Conservation (phyloP, 768 basidiomycete species). For the Macrolepiota albuminosa region DNA sequence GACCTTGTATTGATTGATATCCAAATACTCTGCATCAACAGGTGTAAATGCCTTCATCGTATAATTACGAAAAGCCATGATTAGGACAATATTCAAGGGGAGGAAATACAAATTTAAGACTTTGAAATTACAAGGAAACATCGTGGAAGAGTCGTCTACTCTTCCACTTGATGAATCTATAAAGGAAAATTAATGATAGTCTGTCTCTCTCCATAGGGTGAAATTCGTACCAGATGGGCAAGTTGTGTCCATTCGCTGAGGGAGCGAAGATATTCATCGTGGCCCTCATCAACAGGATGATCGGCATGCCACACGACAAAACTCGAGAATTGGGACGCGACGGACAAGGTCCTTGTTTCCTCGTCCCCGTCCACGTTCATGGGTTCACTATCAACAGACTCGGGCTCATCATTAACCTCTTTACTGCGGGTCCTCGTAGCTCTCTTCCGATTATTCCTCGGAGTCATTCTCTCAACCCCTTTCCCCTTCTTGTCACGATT, state of each 20-base stretch:
- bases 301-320: conserved; percentile 79
- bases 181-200: background rate
- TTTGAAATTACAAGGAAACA: background rate
- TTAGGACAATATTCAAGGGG: background rate
- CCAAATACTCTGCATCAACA: background rate
- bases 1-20: background rate
- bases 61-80: background rate
- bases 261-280: conserved; percentile 67
- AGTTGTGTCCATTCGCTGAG: conserved; percentile 69
- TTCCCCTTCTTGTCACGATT: conserved; percentile 9
- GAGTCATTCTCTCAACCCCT: conserved; percentile 10
- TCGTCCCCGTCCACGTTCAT: conserved; percentile 26
- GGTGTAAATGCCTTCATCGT: background rate
- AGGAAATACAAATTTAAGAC: background rate
- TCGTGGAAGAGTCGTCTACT: background rate
- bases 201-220: background rate
- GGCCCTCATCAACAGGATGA: conserved; percentile 59
- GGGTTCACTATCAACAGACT: conserved; percentile 22
- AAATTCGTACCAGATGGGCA: conserved; percentile 50
- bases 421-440: conserved; percentile 24
- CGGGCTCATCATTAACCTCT: conserved; percentile 19
- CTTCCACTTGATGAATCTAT: conserved; percentile 19
- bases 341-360: conserved; percentile 32
- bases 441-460: conserved; percentile 14
- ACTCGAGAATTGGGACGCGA: conserved; percentile 54